A percentile compares a stretch with the other conserved stretches of the same genome.
These are phyloP conservation scores for Ostreobium quekettii DNA, from an alignment of 139 green algal genomes.

Conservation along the genomic window DNA sequence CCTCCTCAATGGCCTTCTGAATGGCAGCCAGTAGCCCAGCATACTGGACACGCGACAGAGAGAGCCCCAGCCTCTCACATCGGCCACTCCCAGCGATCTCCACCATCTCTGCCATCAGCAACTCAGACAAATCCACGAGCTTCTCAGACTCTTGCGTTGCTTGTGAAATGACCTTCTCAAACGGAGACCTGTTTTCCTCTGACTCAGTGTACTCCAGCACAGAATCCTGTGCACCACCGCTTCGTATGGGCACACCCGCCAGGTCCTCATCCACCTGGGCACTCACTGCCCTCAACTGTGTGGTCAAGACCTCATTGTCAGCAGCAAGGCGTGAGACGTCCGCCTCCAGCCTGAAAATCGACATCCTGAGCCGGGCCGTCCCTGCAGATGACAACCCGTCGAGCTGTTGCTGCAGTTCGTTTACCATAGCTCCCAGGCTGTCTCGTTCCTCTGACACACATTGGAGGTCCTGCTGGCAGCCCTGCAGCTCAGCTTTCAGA, in stretches of 20 bases:
- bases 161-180: background rate
- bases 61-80: slow-evolving; percentile 10
- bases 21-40: slow-evolving; percentile 14
- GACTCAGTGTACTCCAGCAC: too few species aligned
- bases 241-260: background rate
- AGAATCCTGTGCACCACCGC: background rate
- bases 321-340: background rate
- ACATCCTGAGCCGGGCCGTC: background rate
- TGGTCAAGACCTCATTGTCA: background rate
- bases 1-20: slow-evolving; percentile 20
- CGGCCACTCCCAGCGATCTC: background rate
- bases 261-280: background rate
- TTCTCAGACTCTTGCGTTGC: background rate
- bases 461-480: too few species aligned
- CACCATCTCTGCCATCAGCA: slow-evolving; percentile 15
- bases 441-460: slow-evolving; percentile 4
- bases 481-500: too few species aligned
- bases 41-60: slow-evolving; percentile 13
- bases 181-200: slow-evolving; percentile 2
- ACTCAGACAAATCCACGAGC: slow-evolving; percentile 9
- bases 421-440: slow-evolving; percentile 8
- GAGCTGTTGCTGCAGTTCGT: slow-evolving; percentile 13
- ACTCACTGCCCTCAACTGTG: background rate
- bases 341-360: background rate
- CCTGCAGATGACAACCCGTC: slow-evolving; percentile 7